Base-by-base conservation (phyloP, 768 basidiomycete genomes). In the Russula vinacea region DNA sequence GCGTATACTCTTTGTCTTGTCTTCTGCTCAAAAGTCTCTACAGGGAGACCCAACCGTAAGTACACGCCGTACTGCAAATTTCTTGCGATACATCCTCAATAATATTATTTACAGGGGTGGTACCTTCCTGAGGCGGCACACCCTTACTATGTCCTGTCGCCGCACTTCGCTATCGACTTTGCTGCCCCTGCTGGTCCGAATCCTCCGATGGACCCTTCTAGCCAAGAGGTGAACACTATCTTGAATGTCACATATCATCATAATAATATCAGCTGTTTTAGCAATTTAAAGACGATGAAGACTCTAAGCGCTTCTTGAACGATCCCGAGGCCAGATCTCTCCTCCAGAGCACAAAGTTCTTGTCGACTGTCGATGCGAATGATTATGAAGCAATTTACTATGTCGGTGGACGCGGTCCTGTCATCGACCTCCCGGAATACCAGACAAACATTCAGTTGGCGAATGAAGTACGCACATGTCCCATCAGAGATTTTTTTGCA, bases 311-410 rank as follows among this genome's bases (percentile, higher is more conserved):
- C 54, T 92, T 92, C 78, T 73, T 88, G 55, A 72, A 77, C 0
- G 88, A 92, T 70, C 72, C 75, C 10, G 76, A 75, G 5, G 78
- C 78, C n/a, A 78, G 80, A 67, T 68, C 73, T 17, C 84, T 87
- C 69, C 71, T 89, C 35, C 78, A 77, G 9, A 76, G 75, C 39
- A 82, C 88, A 4, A 84, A 86, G 75, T 83, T 79, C 73, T 76
- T 92, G 52, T 74, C 79, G 0, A 83, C 86, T 1, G 80, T 92
- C 67, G 78, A 80, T 53, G 75, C 74, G 5, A 73, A 78, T 35
- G 84, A 88, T 68, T 92, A 90, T 71, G 84, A 81, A 58, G 90
- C 85, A 16, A 76, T 93, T 60, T 91, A 88, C 75, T 90, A 89
- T 70, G 81, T 89, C 60, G 91, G 90, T 47, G 90, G 91, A 37